Conservation (phyloP, 768 basidiomycete species). For the Pisolithus tinctorius region DNA sequence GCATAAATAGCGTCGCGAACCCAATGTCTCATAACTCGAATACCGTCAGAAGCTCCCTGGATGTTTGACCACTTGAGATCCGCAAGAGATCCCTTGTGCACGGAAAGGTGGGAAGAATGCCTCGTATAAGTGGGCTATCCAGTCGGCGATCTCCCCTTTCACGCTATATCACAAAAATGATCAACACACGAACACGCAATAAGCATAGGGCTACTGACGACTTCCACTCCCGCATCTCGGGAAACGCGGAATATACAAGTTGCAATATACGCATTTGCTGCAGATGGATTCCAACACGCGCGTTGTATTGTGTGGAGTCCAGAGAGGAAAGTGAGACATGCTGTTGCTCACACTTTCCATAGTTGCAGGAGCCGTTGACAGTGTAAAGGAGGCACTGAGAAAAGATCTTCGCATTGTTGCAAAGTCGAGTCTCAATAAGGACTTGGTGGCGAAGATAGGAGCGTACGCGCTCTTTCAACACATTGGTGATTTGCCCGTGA, state of each 20-base stretch:
- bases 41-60: constrained; percentile 32
- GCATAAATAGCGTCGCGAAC: constrained; percentile 33
- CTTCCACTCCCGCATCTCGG: neutral
- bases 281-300: constrained; percentile 38
- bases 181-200: neutral
- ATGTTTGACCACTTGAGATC: constrained; percentile 31
- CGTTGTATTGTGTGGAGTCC: constrained; percentile 32
- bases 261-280: constrained; percentile 46
- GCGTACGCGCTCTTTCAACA: constrained; percentile 20
- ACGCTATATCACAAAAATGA: neutral
- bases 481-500: constrained; percentile 13
- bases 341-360: constrained; percentile 27
- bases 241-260: constrained; percentile 14
- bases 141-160: constrained; percentile 16
- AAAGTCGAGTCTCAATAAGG: constrained; percentile 27
- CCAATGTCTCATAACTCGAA: constrained; percentile 41
- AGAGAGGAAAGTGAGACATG: constrained; percentile 27
- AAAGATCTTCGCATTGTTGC: constrained; percentile 25
- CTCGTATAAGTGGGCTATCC: constrained; percentile 43
- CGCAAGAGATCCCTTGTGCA: constrained; percentile 37
- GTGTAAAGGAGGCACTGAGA: constrained; percentile 34
- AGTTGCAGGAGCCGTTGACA: constrained; percentile 27
- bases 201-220: constrained; percentile 1
- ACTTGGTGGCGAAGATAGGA: constrained; percentile 24
- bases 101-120: constrained; percentile 42